Conservation (phyloP, 768 basidiomycete species). For the Rhizopogon roseolus region DNA sequence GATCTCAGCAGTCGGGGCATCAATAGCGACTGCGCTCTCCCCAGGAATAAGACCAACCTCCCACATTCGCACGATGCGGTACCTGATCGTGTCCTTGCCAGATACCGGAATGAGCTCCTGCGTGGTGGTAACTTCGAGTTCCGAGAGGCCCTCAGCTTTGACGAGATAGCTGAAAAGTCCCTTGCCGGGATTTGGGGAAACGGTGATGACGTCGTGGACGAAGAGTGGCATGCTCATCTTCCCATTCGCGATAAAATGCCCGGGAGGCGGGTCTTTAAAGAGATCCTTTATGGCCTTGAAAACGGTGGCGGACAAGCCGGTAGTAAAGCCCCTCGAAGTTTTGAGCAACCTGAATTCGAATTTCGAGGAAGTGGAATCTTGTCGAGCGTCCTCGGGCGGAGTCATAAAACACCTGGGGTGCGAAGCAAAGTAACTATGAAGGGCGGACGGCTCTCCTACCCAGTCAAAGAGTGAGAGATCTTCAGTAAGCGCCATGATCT, state of each 20-base stretch:
- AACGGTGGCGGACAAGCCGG: slow-evolving; percentile 10
- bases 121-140: slow-evolving; percentile 11
- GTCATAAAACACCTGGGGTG: slow-evolving; percentile 17
- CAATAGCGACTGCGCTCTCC: neutral
- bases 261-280: slow-evolving; percentile 19
- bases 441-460: slow-evolving; percentile 13
- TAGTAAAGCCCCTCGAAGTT: slow-evolving; percentile 4
- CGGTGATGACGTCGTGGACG: slow-evolving; percentile 5
- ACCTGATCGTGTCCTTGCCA: slow-evolving; percentile 3
- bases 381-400: neutral
- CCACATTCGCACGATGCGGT: slow-evolving; percentile 19
- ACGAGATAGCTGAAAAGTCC: slow-evolving; percentile 11
- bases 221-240: slow-evolving; percentile 16
- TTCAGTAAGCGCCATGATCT: slow-evolving; percentile 19
- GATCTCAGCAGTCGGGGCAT: neutral
- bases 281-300: slow-evolving; percentile 14
- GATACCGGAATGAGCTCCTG: slow-evolving; percentile 3
- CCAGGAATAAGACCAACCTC: slow-evolving; percentile 1
- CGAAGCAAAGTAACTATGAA: slow-evolving; percentile 21
- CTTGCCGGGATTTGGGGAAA: neutral
- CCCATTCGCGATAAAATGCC: slow-evolving; percentile 25
- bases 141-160: slow-evolving; percentile 14
- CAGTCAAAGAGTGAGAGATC: slow-evolving; percentile 22
- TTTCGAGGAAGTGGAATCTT: neutral
- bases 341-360: slow-evolving; percentile 7